phyloP scores from a whole-genome alignment of 2,329 filamentous ascomycete species.

The Aureobasidium sp. region DNA sequence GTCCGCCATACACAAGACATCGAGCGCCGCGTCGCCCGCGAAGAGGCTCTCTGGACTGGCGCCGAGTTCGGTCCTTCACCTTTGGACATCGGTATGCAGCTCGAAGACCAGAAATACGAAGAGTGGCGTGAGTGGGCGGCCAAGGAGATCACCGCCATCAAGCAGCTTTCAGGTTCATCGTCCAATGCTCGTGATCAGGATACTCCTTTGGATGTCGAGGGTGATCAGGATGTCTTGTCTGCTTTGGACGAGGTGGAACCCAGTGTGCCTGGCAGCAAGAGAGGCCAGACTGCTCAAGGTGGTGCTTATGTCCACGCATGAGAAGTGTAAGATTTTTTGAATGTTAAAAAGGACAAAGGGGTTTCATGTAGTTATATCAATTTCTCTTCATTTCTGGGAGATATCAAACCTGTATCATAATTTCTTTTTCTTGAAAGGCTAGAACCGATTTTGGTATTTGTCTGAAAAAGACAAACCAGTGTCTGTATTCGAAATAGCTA shows the following conservation, averaged over 20 bases:
- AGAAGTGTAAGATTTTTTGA: slow-evolving; percentile 1
- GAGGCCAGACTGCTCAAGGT: slow-evolving; percentile 31
- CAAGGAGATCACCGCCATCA: slow-evolving; percentile 43
- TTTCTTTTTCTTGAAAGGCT: neutral
- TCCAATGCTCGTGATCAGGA: slow-evolving; percentile 35
- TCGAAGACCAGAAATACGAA: slow-evolving; percentile 76
- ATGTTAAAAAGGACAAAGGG: neutral
- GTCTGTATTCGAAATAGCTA: neutral
- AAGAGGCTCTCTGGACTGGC: slow-evolving; percentile 79
- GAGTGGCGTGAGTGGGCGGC: slow-evolving; percentile 77
- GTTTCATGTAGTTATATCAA: slow-evolving; percentile 8
- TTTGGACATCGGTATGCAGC: slow-evolving; percentile 68
- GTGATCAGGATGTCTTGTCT: slow-evolving; percentile 21
- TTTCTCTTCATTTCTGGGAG: neutral
- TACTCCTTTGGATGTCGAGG: slow-evolving; percentile 29
- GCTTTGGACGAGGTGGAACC: slow-evolving; percentile 32
- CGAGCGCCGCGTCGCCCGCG: slow-evolving; percentile 70
- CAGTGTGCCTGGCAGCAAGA: slow-evolving; percentile 26
- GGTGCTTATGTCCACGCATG: slow-evolving; percentile 32
- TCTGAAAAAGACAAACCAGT: neutral
- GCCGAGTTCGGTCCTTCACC: slow-evolving; percentile 78
- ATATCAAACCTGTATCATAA: neutral
- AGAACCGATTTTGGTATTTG: neutral
- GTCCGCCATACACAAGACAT: slow-evolving; percentile 77
- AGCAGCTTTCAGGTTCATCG: slow-evolving; percentile 32